Evolutionary conservation across 345 rosid species (phyloP), one percentile per base, ranked within the genome.

Genomic region (Adansonia digitata): DNA sequence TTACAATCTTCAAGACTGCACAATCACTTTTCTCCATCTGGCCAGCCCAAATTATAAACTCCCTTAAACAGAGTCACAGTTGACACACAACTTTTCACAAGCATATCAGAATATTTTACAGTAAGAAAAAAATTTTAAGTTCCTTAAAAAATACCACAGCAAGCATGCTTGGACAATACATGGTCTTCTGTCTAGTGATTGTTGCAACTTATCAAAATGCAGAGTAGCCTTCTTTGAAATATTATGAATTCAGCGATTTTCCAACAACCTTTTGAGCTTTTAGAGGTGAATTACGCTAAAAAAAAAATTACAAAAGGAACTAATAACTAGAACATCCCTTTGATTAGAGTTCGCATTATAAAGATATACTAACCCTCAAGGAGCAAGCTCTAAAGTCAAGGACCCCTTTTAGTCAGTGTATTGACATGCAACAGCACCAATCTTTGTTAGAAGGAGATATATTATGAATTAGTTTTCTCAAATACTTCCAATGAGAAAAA

Each of bases 241-340:
- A 10, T 53, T 52, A 5, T 20, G 3, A n/a, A 7, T 14, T 7
- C 13, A 2, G 12, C n/a, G n/a, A 10, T 7, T 22, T 53, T 22
- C 27, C 14, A 1, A 9, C 22, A 13, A 56, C 11, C 31, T n/a
- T n/a, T 10, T 4, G 61, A 56, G 29, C 3, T 55, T 9, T 24
- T 24, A n/a, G 11, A 56, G n/a, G 56, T 2, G 17, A 56, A 10
- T 24, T 24, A 56, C 10, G 12, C 17, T 11, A 26, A 56, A 24
- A 56, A 24, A 0, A 1, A 0, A 0, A 6, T n/a, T n/a, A n/a
- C n/a, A 22, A 15, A 3, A 4, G n/a, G n/a, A n/a, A 48, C 4
- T 48, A 48, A 17, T 17, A 49, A 49, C 53, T 49, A 49, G 9
- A 17, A 49, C 53, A 49, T 49, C 22, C 17, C 53, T 49, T 49